Conservation (phyloP, 2,329 filamentous ascomycete genomes). For the Dryadomyces quercus-mongolicae region DNA sequence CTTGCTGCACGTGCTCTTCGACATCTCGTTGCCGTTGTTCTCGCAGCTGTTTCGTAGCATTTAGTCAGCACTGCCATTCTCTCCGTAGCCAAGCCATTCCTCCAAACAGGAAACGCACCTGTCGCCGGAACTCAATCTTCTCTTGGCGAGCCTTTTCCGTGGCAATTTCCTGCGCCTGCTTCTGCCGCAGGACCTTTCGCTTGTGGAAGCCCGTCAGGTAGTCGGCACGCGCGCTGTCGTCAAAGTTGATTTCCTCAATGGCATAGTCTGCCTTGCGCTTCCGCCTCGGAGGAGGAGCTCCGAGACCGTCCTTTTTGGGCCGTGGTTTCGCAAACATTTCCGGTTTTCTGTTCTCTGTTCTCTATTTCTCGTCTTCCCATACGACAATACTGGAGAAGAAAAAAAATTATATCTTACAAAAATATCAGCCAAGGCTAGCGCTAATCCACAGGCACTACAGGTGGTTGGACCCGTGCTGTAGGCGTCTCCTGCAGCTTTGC, state of each 20-base stretch:
- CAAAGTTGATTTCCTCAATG: slow-evolving; percentile 77
- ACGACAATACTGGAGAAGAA: too few species aligned
- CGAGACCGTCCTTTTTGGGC: slow-evolving; percentile 41
- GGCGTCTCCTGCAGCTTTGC: background rate
- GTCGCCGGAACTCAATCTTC: slow-evolving; percentile 58
- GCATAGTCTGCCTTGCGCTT: slow-evolving; percentile 48
- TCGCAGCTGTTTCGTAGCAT: slow-evolving; percentile 48
- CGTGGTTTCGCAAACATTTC: slow-evolving; percentile 42
- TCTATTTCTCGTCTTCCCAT: too few species aligned
- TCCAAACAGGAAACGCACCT: slow-evolving; percentile 44
- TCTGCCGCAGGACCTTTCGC: slow-evolving; percentile 75
- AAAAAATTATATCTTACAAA: too few species aligned
- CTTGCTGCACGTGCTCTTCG: slow-evolving; percentile 66
- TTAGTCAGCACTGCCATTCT: background rate
- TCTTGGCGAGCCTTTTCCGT: slow-evolving; percentile 68
- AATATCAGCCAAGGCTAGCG: background rate
- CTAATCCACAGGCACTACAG: background rate
- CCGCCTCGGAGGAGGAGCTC: slow-evolving; percentile 39
- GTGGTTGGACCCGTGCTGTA: background rate
- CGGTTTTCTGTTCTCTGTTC: background rate
- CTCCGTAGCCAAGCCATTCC: background rate
- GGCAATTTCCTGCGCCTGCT: slow-evolving; percentile 73
- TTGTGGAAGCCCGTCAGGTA: slow-evolving; percentile 96
- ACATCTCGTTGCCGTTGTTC: slow-evolving; percentile 74
- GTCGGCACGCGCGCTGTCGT: slow-evolving; percentile 65